Conservation (phyloP, 2,329 filamentous ascomycete species). For the Exophiala calicioides region DNA sequence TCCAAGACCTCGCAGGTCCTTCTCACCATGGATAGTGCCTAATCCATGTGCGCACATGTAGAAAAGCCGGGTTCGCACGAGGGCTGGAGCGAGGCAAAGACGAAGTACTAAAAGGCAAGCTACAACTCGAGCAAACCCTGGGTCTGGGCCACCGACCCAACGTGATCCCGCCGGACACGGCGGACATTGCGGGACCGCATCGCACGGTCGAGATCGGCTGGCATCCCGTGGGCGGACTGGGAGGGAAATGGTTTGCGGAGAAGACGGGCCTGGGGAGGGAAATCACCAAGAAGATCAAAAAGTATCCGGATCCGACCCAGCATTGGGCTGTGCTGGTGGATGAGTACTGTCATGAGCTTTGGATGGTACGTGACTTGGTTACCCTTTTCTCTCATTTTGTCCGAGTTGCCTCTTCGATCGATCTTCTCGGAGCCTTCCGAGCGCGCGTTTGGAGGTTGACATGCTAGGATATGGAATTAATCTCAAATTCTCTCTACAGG, state of each 20-base stretch:
- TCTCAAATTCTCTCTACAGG: too few species aligned
- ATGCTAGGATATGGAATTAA: too few species aligned
- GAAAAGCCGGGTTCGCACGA: too few species aligned
- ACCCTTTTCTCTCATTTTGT: too few species aligned
- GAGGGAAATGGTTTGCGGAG: slow-evolving; percentile 20
- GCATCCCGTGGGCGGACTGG: slow-evolving; percentile 16
- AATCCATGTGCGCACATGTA: too few species aligned
- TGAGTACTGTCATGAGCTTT: slow-evolving; percentile 15
- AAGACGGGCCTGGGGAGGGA: slow-evolving; percentile 17
- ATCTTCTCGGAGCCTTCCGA: too few species aligned
- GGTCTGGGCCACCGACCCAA: slow-evolving; percentile 14
- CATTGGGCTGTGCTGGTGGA: slow-evolving; percentile 19
- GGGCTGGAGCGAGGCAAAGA: too few species aligned
- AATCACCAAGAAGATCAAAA: slow-evolving; percentile 16
- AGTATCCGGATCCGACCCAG: slow-evolving; percentile 16
- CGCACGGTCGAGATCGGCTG: slow-evolving; percentile 16
- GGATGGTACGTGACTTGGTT: too few species aligned
- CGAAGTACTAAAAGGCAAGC: slow-evolving; percentile 13
- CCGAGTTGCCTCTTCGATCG: slow-evolving; percentile 4
- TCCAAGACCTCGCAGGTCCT: too few species aligned
- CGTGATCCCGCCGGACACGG: slow-evolving; percentile 13
- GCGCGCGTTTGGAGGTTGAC: too few species aligned
- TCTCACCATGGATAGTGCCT: too few species aligned
- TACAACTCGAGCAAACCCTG: slow-evolving; percentile 9
- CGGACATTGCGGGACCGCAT: slow-evolving; percentile 2